These are phyloP conservation scores for Talaromyces sp. DNA, from an alignment of 2,329 filamentous ascomycete genomes.

Conservation along the genomic window DNA sequence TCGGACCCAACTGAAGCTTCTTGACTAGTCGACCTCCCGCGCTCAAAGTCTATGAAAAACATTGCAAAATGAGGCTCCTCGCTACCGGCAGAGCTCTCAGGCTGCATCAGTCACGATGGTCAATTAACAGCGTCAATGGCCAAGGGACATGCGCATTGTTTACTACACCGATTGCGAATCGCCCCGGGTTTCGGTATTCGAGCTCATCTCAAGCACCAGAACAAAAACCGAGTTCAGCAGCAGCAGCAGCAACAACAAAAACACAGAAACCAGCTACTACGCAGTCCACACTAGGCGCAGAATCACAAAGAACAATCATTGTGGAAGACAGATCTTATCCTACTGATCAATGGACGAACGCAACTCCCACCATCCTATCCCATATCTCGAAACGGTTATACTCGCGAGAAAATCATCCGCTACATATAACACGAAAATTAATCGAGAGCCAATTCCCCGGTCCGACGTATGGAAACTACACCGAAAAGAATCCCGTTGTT, in stretches of 20 bases:
- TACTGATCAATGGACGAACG: conserved; percentile 80
- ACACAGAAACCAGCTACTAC: neutral
- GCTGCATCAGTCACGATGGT: conserved; percentile 31
- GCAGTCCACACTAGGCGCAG: neutral
- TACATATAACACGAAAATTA: conserved; percentile 83
- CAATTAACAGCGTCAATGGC: conserved; percentile 17
- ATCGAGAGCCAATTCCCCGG: conserved; percentile 82
- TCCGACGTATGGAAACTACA: conserved; percentile 70
- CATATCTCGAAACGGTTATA: conserved; percentile 77
- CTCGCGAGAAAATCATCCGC: conserved; percentile 81
- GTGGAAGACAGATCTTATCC: conserved; percentile 61
- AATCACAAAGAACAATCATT: conserved; percentile 33
- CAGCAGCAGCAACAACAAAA: neutral
- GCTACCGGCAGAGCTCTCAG: conserved; percentile 38
- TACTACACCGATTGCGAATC: neutral
- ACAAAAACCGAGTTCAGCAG: conserved; percentile 15
- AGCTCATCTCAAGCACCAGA: conserved; percentile 28
- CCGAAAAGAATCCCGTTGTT: conserved; percentile 75
- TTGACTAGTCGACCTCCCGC: neutral
- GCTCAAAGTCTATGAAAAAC: neutral
- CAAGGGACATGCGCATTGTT: conserved; percentile 3
- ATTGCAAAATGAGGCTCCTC: conserved; percentile 32
- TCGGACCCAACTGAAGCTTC: neutral
- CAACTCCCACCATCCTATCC: conserved; percentile 67
- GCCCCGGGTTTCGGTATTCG: conserved; percentile 17